phyloP scores from a whole-genome alignment of 2,329 filamentous ascomycete genomes.

The Aspergillus glaucus region DNA sequence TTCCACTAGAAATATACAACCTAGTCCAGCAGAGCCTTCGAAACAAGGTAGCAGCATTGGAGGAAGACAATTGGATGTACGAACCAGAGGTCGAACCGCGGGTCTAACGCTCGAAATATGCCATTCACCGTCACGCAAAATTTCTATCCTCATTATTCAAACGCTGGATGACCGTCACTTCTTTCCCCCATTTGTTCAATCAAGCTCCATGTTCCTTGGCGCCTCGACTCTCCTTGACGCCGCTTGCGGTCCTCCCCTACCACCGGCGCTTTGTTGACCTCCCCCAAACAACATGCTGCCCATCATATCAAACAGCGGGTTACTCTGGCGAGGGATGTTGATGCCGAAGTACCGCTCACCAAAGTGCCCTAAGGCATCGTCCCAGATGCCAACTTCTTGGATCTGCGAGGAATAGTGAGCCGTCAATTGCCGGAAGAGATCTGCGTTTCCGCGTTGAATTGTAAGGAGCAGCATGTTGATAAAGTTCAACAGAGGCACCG shows the following conservation, averaged over 20 bases:
- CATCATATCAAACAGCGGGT: constrained; percentile 97
- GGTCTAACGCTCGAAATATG: constrained; percentile 11
- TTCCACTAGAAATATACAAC: constrained; percentile 57
- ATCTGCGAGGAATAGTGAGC: constrained; percentile 75
- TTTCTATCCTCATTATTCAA: constrained; percentile 12
- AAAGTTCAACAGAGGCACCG: constrained; percentile 92
- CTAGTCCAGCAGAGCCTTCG: constrained; percentile 63
- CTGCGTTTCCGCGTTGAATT: constrained; percentile 69
- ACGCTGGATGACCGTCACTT: constrained; percentile 6
- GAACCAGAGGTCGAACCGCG: constrained; percentile 56
- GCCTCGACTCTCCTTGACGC: constrained; percentile 42
- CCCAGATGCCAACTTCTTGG: constrained; percentile 71
- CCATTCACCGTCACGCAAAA: background rate
- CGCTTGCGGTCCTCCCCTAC: constrained; percentile 28
- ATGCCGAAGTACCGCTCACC: constrained; percentile 97
- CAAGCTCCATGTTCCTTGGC: constrained; percentile 40
- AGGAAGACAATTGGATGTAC: constrained; percentile 90
- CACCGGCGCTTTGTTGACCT: constrained; percentile 41
- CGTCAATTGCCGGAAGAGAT: constrained; percentile 74
- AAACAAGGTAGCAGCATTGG: constrained; percentile 64
- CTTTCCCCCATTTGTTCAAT: constrained; percentile 22
- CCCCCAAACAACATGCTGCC: constrained; percentile 84
- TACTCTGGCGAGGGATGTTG: constrained; percentile 77
- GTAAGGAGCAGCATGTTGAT: constrained; percentile 76
- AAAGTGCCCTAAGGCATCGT: constrained; percentile 74